Percentiles rank a stretch among this genome's conserved stretches.
Conservation (phyloP, 257 asterid genomes). For the Marsdenia floribunda region DNA sequence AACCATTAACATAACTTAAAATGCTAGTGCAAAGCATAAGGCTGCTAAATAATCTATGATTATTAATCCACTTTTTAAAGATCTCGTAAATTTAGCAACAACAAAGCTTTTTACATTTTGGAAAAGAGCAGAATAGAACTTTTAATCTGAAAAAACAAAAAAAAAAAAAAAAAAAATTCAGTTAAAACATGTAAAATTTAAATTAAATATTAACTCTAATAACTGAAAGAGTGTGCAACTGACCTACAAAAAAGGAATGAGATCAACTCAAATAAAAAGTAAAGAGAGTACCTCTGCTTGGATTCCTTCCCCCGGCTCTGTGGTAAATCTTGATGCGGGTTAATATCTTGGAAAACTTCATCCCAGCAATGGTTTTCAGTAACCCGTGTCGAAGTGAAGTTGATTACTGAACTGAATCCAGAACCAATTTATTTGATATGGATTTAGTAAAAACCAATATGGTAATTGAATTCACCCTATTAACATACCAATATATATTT, state of each 20-base stretch:
- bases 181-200: background rate
- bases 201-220: background rate
- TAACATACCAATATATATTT: no score
- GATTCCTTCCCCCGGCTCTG: conserved; percentile 33
- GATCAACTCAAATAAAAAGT: background rate
- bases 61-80: background rate
- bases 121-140: background rate
- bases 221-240: background rate
- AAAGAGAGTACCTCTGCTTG: conserved; percentile 42
- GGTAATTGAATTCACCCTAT: no score
- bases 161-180: background rate
- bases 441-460: no score
- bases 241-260: background rate
- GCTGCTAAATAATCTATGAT: background rate
- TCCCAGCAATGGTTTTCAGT: conserved; percentile 27
- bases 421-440: background rate
- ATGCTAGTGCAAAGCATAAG: background rate
- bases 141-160: background rate
- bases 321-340: conserved; percentile 31
- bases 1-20: background rate
- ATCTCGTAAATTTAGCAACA: background rate
- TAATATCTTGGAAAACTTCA: conserved; percentile 60
- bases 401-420: conserved; percentile 1
- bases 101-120: background rate
- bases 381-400: conserved; percentile 1